These are phyloP conservation scores for Heteromeles arbutifolia DNA, from an alignment of 306 rosid species.

Conservation along the genomic window DNA sequence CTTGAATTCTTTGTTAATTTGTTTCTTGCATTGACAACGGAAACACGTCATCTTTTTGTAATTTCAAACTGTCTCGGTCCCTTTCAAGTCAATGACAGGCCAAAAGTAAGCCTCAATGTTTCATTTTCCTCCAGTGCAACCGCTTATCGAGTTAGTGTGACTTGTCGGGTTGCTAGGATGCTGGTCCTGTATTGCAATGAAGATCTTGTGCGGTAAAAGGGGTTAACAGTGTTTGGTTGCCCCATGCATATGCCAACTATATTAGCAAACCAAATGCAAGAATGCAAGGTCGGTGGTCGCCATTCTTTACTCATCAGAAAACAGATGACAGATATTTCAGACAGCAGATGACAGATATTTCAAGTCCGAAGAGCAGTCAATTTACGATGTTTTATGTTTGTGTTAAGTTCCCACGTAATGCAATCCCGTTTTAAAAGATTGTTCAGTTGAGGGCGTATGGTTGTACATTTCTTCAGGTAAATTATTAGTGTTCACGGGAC, in stretches of 20 bases:
- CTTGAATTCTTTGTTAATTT: neutral
- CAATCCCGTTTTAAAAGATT: neutral
- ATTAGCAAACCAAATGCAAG: constrained; percentile 13
- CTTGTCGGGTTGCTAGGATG: constrained; percentile 23
- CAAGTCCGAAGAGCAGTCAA: neutral
- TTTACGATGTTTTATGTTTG: too few species aligned
- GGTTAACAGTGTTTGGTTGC: constrained; percentile 33
- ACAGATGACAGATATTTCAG: too few species aligned
- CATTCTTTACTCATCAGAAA: constrained; percentile 10
- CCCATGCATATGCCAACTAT: constrained; percentile 25
- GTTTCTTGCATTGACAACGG: neutral
- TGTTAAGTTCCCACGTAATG: neutral
- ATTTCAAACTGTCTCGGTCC: constrained; percentile 28
- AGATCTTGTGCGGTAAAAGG: constrained; percentile 8
- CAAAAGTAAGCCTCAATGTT: constrained; percentile 21
- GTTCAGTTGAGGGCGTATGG: neutral
- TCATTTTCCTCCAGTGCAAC: neutral
- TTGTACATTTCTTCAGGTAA: too few species aligned
- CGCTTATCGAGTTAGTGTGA: neutral
- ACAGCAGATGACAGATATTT: constrained; percentile 7
- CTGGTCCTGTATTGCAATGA: constrained; percentile 26
- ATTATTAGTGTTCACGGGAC: too few species aligned
- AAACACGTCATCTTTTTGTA: neutral
- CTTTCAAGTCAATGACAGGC: constrained; percentile 31
- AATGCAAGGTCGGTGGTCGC: neutral